Conservation (phyloP, 345 rosid species). For the Anacardium occidentale region DNA sequence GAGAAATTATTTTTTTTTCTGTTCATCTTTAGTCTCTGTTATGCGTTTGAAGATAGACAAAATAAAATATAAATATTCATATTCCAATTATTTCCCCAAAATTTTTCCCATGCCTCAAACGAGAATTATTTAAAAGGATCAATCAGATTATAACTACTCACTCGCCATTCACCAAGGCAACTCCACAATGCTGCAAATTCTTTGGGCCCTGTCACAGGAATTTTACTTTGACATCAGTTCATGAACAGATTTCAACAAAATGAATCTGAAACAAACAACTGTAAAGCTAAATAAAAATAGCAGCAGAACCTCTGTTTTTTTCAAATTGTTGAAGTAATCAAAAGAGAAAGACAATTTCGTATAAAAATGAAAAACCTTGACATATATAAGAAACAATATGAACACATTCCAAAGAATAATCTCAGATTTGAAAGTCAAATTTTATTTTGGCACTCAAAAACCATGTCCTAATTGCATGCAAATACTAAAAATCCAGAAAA, state of each 20-base stretch:
- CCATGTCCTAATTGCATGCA: background rate
- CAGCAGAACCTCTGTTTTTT: background rate
- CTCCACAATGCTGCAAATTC: constrained; percentile 69
- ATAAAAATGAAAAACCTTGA: background rate
- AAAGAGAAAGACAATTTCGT: background rate
- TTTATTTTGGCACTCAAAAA: background rate
- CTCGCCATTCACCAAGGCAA: constrained; percentile 71
- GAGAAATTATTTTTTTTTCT: background rate
- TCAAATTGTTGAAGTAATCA: background rate
- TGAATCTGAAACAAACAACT: background rate
- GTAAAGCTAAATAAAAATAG: background rate
- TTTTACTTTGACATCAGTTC: background rate
- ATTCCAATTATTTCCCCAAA: background rate
- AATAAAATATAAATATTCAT: background rate
- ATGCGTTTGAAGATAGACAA: background rate
- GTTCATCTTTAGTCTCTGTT: background rate
- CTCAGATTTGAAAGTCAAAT: background rate
- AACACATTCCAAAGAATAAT: background rate
- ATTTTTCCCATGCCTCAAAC: too few relatives aligned
- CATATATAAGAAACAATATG: background rate
- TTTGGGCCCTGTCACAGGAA: constrained; percentile 40
- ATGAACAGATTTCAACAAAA: background rate
- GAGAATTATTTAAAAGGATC: background rate
- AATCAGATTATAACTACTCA: constrained; percentile 26
- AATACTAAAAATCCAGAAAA: background rate